Percentiles rank a stretch among this genome's conserved stretches.
phyloP scores from a whole-genome alignment of 768 basidiomycete genomes.

The Tricholoma matsutake region DNA sequence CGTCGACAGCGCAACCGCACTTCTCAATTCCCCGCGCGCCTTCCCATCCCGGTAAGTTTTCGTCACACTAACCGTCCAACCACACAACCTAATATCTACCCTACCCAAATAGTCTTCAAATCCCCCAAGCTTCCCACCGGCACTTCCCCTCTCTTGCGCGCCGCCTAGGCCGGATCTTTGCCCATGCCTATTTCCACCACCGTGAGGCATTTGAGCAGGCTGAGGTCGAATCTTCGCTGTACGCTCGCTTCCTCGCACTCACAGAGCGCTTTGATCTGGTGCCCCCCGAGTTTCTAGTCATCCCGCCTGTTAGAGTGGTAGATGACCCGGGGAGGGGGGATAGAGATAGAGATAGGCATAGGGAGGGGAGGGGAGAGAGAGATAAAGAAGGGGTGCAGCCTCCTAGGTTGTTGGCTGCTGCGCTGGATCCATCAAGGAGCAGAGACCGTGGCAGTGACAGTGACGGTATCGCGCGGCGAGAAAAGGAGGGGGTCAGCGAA shows the following conservation, averaged over 20 bases:
- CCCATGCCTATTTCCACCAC: constrained; percentile 95
- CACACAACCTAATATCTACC: constrained; percentile 1
- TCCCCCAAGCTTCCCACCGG: constrained; percentile 76
- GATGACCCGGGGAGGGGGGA: constrained; percentile 11
- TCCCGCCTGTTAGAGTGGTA: constrained; percentile 42
- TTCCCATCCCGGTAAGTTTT: constrained; percentile 81
- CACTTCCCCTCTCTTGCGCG: constrained; percentile 90
- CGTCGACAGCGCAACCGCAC: constrained; percentile 87
- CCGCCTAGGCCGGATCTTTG: constrained; percentile 91
- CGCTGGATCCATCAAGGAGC: constrained; percentile 28
- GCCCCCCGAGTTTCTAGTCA: constrained; percentile 79
- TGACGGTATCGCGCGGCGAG: not conserved
- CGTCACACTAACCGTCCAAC: not conserved
- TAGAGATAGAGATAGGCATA: constrained; percentile 19
- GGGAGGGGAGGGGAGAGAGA: constrained; percentile 10
- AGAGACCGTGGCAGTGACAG: not conserved
- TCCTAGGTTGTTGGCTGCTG: constrained; percentile 38
- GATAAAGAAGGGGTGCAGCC: constrained; percentile 30
- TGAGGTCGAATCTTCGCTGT: constrained; percentile 87
- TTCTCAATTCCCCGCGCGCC: constrained; percentile 85
- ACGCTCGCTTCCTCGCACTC: constrained; percentile 85
- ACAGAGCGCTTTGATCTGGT: constrained; percentile 80
- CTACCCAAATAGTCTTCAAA: constrained; percentile 56
- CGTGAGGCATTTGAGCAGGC: constrained; percentile 88
- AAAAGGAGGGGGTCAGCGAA: not conserved